Conservation (phyloP, 2,329 filamentous ascomycete species). For the Pseudogymnoascus sp. region DNA sequence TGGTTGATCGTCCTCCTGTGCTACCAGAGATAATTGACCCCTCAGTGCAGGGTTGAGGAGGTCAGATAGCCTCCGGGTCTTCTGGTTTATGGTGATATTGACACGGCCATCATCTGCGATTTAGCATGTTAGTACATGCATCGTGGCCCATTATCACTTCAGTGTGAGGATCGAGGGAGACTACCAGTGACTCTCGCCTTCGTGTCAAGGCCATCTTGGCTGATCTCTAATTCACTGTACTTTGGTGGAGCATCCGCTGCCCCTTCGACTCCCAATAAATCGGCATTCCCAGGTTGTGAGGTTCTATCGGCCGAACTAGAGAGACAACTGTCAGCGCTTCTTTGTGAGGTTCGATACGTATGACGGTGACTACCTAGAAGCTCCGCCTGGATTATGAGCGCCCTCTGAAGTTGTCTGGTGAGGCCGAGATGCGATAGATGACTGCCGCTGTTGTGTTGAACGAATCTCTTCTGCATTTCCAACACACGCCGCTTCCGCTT, state of each 20-base stretch:
- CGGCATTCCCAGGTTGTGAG: neutral
- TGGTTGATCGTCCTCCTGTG: constrained; percentile 38
- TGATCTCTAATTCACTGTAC: constrained; percentile 40
- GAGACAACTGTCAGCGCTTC: neutral
- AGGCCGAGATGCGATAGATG: neutral
- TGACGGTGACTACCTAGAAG: neutral
- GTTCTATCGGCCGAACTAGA: neutral
- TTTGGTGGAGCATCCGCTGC: neutral
- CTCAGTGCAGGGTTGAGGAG: constrained; percentile 58
- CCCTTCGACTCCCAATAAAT: neutral
- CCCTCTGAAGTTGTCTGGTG: neutral
- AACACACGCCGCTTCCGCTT: constrained; percentile 26
- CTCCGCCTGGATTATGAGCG: neutral
- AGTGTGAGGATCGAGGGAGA: neutral
- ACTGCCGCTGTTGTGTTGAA: neutral
- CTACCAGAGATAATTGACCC: constrained; percentile 37
- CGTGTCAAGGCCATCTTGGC: constrained; percentile 54
- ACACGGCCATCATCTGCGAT: constrained; percentile 62
- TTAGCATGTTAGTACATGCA: neutral
- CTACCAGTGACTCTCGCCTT: constrained; percentile 50
- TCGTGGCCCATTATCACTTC: constrained; percentile 6
- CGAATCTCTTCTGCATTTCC: constrained; percentile 20
- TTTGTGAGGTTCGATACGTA: neutral
- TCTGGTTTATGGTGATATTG: constrained; percentile 71
- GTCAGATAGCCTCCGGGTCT: constrained; percentile 54